Conservation (phyloP, 2,329 filamentous ascomycete species). For the Diaporthe nobilis region DNA sequence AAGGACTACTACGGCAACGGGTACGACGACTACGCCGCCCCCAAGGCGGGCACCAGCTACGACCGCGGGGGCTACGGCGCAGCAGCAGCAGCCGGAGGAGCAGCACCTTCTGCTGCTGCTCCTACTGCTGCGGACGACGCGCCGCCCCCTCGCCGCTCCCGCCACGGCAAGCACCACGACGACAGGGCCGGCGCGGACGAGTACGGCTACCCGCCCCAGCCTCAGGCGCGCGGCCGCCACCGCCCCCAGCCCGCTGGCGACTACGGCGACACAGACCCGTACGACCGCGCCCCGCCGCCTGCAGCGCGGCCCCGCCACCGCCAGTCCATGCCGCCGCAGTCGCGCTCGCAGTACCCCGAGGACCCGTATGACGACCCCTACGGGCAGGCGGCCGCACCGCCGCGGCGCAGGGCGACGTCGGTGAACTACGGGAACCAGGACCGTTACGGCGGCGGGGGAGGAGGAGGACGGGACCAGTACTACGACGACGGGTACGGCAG, state of each 20-base stretch:
- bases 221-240: constrained; percentile 20
- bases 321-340: constrained; percentile 37
- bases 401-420: constrained; percentile 36
- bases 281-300: background rate
- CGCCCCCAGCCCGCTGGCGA: background rate
- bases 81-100: background rate
- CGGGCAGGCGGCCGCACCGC: background rate
- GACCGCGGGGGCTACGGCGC: constrained; percentile 12
- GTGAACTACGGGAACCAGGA: constrained; percentile 24
- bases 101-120: too few species aligned
- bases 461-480: constrained; percentile 6
- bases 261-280: constrained; percentile 28
- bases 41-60: constrained; percentile 15
- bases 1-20: constrained; percentile 34
- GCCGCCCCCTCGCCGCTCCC: constrained; percentile 31
- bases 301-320: constrained; percentile 30
- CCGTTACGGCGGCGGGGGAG: background rate
- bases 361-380: constrained; percentile 23
- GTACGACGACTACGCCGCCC: background rate
- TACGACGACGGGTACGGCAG: constrained; percentile 27
- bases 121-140: background rate
- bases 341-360: constrained; percentile 25
- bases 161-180: constrained; percentile 27
- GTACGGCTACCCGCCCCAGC: constrained; percentile 1
- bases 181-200: constrained; percentile 26